Percentiles rank a stretch among this genome's conserved stretches.
phyloP scores from a whole-genome alignment of 306 rosid species.

The Dalbergia oliveri region DNA sequence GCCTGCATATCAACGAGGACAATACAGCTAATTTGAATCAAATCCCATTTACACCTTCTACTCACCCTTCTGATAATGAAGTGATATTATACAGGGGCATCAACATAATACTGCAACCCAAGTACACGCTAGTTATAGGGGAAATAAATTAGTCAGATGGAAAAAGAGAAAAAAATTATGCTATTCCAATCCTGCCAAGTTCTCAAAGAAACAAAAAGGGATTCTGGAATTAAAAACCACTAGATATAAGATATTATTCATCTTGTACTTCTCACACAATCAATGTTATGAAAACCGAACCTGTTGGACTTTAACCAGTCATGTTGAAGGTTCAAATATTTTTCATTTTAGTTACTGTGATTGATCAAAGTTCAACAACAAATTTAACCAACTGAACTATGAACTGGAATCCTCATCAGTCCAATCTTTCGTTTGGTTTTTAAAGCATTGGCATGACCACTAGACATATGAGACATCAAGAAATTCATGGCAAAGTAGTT shows the following conservation, averaged over 20 bases:
- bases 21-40: neutral
- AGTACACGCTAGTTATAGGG: too few species aligned
- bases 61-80: slow-evolving; percentile 11
- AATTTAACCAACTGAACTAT: too few species aligned
- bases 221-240: neutral
- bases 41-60: neutral
- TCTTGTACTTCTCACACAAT: slow-evolving; percentile 1
- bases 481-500: slow-evolving; percentile 10
- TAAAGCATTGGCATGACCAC: neutral
- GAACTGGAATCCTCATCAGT: neutral
- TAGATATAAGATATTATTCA: neutral
- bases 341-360: too few species aligned
- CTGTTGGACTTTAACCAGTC: neutral
- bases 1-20: slow-evolving; percentile 47
- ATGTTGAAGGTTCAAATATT: neutral
- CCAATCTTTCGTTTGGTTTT: neutral
- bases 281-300: neutral
- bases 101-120: too few species aligned
- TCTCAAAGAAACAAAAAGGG: too few species aligned
- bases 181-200: too few species aligned
- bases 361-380: too few species aligned
- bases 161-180: too few species aligned
- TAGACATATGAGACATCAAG: slow-evolving; percentile 5
- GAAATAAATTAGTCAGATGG: too few species aligned
- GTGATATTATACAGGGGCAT: neutral